A percentile compares a stretch with the other conserved stretches of the same genome.
Conservation (phyloP, 225 moss, liverwort and hornwort genomes). For the Marchantia polymorpha region DNA sequence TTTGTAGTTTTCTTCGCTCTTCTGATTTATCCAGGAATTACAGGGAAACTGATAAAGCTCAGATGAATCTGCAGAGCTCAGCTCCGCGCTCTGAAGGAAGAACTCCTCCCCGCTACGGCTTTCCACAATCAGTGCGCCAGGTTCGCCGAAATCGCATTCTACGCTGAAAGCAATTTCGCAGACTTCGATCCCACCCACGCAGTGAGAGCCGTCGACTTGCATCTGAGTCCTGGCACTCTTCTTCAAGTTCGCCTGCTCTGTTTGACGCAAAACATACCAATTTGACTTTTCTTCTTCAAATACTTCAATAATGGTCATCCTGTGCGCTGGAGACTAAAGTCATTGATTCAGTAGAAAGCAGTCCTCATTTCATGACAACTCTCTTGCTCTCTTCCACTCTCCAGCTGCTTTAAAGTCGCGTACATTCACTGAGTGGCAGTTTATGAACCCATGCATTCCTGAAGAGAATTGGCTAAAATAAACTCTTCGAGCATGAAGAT, state of each 20-base stretch:
- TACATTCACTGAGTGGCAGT: too few species aligned
- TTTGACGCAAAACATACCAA: constrained; percentile 5
- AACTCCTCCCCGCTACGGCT: constrained; percentile 56
- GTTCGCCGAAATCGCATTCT: constrained; percentile 44
- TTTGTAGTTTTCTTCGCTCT: background rate
- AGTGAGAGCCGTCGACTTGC: background rate
- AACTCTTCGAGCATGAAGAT: too few species aligned
- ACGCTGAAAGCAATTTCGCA: constrained; percentile 41
- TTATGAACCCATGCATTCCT: background rate
- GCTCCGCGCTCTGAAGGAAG: constrained; percentile 36
- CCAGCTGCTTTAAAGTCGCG: background rate
- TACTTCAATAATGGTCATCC: constrained; percentile 3
- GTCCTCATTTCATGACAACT: background rate
- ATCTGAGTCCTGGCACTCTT: constrained; percentile 7
- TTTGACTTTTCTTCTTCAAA: background rate
- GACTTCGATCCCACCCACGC: constrained; percentile 31
- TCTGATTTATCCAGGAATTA: constrained; percentile 17
- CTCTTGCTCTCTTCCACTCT: background rate
- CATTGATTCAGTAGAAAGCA: background rate
- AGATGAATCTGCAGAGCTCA: constrained; percentile 26
- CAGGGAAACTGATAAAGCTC: constrained; percentile 6
- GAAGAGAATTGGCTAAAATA: too few species aligned
- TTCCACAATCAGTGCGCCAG: constrained; percentile 46
- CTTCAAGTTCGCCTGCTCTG: background rate
- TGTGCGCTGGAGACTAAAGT: constrained; percentile 9